These are phyloP conservation scores for Leccinum longicurvipes DNA, from an alignment of 768 basidiomycete species.

Conservation along the genomic window DNA sequence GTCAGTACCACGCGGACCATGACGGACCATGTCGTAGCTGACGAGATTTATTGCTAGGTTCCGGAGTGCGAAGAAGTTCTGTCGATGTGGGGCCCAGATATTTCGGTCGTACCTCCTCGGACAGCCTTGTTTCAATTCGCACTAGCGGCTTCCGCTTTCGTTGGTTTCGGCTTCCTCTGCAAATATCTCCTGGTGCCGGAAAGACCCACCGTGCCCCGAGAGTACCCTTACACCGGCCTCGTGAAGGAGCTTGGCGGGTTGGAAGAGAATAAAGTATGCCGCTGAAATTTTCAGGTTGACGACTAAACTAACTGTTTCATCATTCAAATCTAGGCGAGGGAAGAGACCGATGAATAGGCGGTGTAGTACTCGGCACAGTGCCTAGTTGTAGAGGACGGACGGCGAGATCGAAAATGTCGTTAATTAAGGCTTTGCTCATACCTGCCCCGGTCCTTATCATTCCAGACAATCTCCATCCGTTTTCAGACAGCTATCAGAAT, in stretches of 20 bases:
- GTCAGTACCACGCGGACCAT: constrained; percentile 38
- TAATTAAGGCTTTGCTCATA: neutral
- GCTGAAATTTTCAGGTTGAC: neutral
- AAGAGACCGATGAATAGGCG: constrained; percentile 33
- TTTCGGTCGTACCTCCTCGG: constrained; percentile 56
- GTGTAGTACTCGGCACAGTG: constrained; percentile 8
- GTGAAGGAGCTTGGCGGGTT: constrained; percentile 75
- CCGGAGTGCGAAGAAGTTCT: constrained; percentile 78
- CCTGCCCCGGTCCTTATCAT: constrained; percentile 1
- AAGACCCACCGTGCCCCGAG: constrained; percentile 62
- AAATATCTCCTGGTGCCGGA: constrained; percentile 57
- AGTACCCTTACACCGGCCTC: constrained; percentile 76
- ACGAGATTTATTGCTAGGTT: constrained; percentile 43
- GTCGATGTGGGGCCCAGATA: constrained; percentile 88
- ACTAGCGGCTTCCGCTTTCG: constrained; percentile 59
- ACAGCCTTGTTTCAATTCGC: constrained; percentile 65
- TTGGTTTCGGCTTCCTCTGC: constrained; percentile 57
- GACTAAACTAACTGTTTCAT: constrained; percentile 5
- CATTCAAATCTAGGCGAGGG: constrained; percentile 34
- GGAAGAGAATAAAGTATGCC: constrained; percentile 70
- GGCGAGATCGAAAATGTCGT: neutral
- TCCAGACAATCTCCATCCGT: neutral
- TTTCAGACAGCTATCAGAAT: neutral
- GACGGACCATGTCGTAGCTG: constrained; percentile 7
- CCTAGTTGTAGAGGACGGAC: neutral